Evolutionary conservation across 2,329 filamentous ascomycete species (phyloP).

Genomic region (Ascochyta viciae-villosae): DNA sequence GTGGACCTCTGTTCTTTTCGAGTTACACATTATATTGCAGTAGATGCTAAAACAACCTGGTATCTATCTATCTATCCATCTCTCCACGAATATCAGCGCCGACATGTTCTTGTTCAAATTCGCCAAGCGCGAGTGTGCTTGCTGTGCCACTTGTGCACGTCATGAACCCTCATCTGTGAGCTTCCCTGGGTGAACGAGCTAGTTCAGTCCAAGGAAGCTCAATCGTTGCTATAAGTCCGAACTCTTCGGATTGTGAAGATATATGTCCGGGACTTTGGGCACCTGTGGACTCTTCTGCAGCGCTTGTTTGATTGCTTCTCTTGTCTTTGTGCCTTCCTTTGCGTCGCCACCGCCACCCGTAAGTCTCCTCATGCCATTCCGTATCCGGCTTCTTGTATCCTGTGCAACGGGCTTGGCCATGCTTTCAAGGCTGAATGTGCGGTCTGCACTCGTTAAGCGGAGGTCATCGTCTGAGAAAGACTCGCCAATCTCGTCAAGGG

Average conservation of each 20-base stretch:
- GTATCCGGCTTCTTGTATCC: conserved; percentile 56
- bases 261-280: conserved; percentile 57
- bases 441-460: conserved; percentile 42
- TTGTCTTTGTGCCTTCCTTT: conserved; percentile 49
- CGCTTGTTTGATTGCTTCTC: conserved; percentile 46
- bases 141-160: too few species aligned
- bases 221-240: conserved; percentile 33
- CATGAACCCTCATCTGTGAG: background rate
- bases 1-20: too few species aligned
- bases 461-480: conserved; percentile 79
- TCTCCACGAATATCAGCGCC: too few species aligned
- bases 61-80: too few species aligned
- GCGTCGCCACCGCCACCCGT: conserved; percentile 62
- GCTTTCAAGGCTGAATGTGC: conserved; percentile 48
- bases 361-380: conserved; percentile 66
- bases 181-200: conserved; percentile 1
- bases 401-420: conserved; percentile 67
- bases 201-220: conserved; percentile 18
- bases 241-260: conserved; percentile 49
- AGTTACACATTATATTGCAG: too few species aligned
- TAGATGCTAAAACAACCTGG: too few species aligned
- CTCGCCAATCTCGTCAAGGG: conserved; percentile 78
- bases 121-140: too few species aligned
- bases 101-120: too few species aligned
- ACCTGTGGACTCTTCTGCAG: conserved; percentile 55